Evolutionary conservation across 208 protist genomes (phyloP), one percentile per base, ranked within the genome.

Genomic region (Herpetomonas samuelpessoai): DNA sequence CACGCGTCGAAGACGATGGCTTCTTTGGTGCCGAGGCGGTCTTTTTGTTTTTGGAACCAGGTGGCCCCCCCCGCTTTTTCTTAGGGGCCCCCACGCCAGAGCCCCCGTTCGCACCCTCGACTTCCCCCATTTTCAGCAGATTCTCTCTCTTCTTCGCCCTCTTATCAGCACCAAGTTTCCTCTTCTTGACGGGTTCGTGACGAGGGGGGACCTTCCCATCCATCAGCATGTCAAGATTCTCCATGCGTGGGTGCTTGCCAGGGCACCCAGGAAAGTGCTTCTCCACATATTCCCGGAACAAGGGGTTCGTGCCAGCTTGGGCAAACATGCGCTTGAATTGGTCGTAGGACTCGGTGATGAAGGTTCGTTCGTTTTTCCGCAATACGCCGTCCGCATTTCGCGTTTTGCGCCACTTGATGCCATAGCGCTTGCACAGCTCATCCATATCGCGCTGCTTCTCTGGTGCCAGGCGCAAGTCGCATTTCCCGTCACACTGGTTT

Each of bases 161-260:
- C n/a, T n/a, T n/a, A n/a, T n/a, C n/a, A n/a, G n/a, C n/a, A n/a
- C n/a, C n/a, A n/a, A n/a, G n/a, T n/a, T 3, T 22, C 35, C 25
- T 49, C 2, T 47, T 55, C 12, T 21, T 24, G 26, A 58, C 51
- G 31, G 65, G 69, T 35, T 74, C 48, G 56, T 82, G 74, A 0
- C 84, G 84, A 21, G 84, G 84, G 4, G 84, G 84, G 26, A 88
- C 81, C 16, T 59, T 68, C 30, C 78, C 84, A 6, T 71, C 72
- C 29, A 50, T 53, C 3, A 91, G 61, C 53, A 81, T 78, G 35
- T 72, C 53, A 41, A 80, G 53, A 21, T 70, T 78, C 57, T 91
- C 80, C 84, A 91, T 91, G 22, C 84, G 71, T n/a, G 59, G 56
- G 71, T 91, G 84, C 67, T 91, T 91, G 10, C 58, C 22, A 2